A percentile compares a stretch with the other conserved stretches of the same genome.
These are phyloP conservation scores for Xylariaceae sp. DNA, from an alignment of 2,329 filamentous ascomycete genomes.

Conservation along the genomic window DNA sequence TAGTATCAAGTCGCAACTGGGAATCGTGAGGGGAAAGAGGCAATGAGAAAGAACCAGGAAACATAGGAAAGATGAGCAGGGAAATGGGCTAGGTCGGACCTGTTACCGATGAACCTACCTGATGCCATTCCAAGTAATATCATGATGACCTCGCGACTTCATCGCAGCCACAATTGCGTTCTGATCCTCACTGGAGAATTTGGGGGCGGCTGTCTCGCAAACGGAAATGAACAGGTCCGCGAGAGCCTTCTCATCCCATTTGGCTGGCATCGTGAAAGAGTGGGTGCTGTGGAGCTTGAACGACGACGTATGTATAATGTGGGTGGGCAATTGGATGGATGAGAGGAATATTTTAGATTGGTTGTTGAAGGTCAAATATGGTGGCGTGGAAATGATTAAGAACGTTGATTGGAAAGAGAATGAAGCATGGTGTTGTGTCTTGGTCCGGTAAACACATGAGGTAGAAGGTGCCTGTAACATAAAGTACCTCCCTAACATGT, in stretches of 20 bases:
- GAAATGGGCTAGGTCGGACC: slow-evolving; percentile 5
- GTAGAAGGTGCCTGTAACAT: too few relatives aligned
- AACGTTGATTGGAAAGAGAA: too few relatives aligned
- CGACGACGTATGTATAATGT: not conserved
- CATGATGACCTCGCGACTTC: slow-evolving; percentile 17
- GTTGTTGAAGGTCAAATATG: too few relatives aligned
- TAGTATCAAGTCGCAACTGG: too few relatives aligned
- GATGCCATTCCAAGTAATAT: slow-evolving; percentile 32
- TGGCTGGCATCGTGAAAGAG: slow-evolving; percentile 8
- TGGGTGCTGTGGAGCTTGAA: not conserved
- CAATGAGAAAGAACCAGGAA: not conserved
- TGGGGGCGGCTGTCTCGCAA: slow-evolving; percentile 13
- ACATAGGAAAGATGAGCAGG: not conserved
- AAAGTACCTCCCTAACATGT: too few relatives aligned
- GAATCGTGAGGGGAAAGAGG: not conserved
- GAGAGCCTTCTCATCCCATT: slow-evolving; percentile 19
- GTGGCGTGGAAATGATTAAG: too few relatives aligned
- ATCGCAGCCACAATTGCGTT: slow-evolving; percentile 20
- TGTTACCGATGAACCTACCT: slow-evolving; percentile 28
- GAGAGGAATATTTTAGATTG: not conserved
- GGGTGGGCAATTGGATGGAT: not conserved
- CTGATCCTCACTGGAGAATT: slow-evolving; percentile 20
- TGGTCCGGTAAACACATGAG: too few relatives aligned
- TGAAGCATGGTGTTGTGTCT: too few relatives aligned
- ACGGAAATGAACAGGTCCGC: slow-evolving; percentile 22